Base-by-base conservation (phyloP, 2,329 filamentous ascomycete species). In the Aspergillus proliferans region DNA sequence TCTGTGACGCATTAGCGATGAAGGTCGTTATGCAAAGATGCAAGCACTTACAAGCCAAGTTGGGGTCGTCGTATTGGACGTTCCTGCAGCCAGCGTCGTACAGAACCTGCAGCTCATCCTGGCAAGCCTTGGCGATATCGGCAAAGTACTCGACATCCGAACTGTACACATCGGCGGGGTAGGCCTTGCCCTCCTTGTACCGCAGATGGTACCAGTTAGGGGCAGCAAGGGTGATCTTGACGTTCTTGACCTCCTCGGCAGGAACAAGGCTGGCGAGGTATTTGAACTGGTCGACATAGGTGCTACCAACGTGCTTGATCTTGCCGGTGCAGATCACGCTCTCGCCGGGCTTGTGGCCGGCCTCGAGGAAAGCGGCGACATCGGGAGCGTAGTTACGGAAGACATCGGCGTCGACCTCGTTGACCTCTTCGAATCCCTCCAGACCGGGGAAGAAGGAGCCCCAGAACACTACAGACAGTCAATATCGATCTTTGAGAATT, bases 201-300 rank as follows among this genome's bases (percentile, higher is more conserved):
- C 83, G 76, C 60, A 85, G 74, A 66, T 88, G 84, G 63, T 86
- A 87, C 78, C 83, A 86, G 64, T 81, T 81, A 2, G 83, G 82
- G 4, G 83, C 81, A 15, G 83, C 80, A 58, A 87, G 71, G 15
- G 84, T 86, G 57, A 87, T 77, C 71, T 87, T 86, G 66, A 84
- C 79, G 54, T 85, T 80, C 54, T 80, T 80, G 60, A 83, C 80
- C 47, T 80, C 72, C 26, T 83, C 79, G 21, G 80, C 72, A 0
- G 83, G 78, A 0, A 87, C 75, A 7, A 79, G 64, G 45, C 67
- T 76, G 62, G 83, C 81, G 47, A 86, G 72, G 48, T 78, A 78
- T 51, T 82, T 76, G 56, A 82, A 80, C 60, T 85, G 78, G 33
- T 78, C 76, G 63, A 73, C 56, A 59, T 82, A 81, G 54, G 75